Conservation (phyloP, 2,329 filamentous ascomycete species). For the Fusarium sulawesiense region DNA sequence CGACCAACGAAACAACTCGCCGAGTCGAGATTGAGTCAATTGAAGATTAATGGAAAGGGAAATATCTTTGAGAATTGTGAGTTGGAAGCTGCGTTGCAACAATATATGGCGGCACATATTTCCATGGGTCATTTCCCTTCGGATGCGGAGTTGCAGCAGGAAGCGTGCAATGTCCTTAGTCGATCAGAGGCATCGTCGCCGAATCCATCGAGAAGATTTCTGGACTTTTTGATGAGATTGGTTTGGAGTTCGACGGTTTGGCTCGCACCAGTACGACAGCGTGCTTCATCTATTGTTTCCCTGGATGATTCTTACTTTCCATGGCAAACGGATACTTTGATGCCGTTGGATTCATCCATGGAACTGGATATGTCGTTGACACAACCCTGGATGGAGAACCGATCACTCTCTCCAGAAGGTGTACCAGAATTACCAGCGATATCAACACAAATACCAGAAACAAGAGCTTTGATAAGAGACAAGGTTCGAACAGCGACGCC, state of each 20-base stretch:
- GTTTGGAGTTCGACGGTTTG: conserved; percentile 33
- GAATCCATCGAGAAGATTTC: conserved; percentile 21
- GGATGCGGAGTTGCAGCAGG: conserved; percentile 32
- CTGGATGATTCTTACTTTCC: conserved; percentile 13
- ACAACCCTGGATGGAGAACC: conserved; percentile 29
- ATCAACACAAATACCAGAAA: conserved; percentile 7
- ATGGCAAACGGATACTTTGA: conserved; percentile 12
- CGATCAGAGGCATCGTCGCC: conserved; percentile 1
- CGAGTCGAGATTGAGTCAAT: conserved; percentile 21
- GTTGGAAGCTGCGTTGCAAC: conserved; percentile 25
- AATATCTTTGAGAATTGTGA: conserved; percentile 39
- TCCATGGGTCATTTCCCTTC: conserved; percentile 28
- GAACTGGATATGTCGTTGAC: conserved; percentile 16
- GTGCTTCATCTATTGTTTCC: conserved; percentile 1
- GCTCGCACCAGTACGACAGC: conserved; percentile 24
- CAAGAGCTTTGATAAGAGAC: conserved; percentile 4
- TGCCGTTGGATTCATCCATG: conserved; percentile 10
- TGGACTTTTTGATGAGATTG: conserved; percentile 32
- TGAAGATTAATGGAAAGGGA: conserved; percentile 38
- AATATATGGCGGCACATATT: conserved; percentile 25
- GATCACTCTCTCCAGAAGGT: conserved; percentile 22
- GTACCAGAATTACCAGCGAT: conserved; percentile 12
- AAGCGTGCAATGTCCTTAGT: conserved; percentile 23
- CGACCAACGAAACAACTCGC: conserved; percentile 28
- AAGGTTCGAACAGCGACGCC: conserved; percentile 31